These are phyloP conservation scores for Zostera marina DNA, from an alignment of 116 monocot species.

Conservation along the genomic window DNA sequence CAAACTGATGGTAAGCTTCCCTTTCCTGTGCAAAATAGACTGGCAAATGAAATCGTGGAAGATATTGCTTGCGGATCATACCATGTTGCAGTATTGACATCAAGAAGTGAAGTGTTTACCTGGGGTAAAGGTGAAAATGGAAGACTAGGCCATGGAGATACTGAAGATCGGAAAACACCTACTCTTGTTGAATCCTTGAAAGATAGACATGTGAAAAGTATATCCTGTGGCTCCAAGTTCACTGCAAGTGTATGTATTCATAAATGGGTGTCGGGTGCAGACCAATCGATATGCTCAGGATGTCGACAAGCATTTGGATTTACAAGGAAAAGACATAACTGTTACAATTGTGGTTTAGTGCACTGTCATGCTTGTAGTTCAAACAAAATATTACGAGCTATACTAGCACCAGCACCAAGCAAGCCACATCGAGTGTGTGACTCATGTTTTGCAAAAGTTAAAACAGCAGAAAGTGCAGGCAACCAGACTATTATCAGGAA, in stretches of 20 bases:
- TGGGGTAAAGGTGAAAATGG: conserved; percentile 77
- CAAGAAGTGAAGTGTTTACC: conserved; percentile 49
- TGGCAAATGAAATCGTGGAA: conserved; percentile 34
- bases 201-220: conserved; percentile 58
- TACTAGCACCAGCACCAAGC: conserved; percentile 6
- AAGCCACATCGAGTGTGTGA: conserved; percentile 55
- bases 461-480: conserved; percentile 23
- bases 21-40: conserved; percentile 34
- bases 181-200: conserved; percentile 50
- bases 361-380: conserved; percentile 67
- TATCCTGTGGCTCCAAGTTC: conserved; percentile 61
- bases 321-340: conserved; percentile 63
- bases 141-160: conserved; percentile 55
- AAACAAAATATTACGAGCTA: conserved; percentile 37
- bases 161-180: conserved; percentile 37
- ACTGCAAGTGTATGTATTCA: conserved; percentile 57
- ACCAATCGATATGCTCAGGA: conserved; percentile 56
- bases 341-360: conserved; percentile 65
- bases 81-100: conserved; percentile 54
- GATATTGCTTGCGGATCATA: conserved; percentile 57
- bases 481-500: conserved; percentile 6
- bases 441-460: conserved; percentile 42
- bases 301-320: conserved; percentile 71
- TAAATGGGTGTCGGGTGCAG: conserved; percentile 57
- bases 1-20: conserved; percentile 48